Evolutionary conservation across 2,329 filamentous ascomycete genomes (phyloP), one percentile per base, ranked within the genome.

Genomic region (Mycosphaerella sp.): DNA sequence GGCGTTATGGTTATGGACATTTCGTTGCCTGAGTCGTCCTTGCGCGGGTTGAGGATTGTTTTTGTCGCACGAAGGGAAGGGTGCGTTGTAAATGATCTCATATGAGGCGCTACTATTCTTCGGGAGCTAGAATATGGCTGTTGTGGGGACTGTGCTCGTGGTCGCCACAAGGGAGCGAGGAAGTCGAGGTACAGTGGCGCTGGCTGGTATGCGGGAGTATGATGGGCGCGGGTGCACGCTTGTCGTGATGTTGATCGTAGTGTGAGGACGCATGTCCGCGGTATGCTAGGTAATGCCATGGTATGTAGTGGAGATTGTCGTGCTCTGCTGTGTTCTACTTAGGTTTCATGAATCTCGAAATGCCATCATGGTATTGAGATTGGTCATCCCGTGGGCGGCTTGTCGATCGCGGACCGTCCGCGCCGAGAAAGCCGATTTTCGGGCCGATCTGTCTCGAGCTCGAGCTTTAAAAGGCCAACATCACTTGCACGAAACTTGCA

Each of bases 1-100:
- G 87, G 79, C 0, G 89, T 94, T 55, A 97, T 95, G 48, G 85
- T 84, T 18, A 98, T 77, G 61, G 75, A 74, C 83, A 95, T 89
- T 16, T 85, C 80, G n/a, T 88, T 85, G 21, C 91, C 91, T 49
- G 90, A 82, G 28, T 94, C 87, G 66, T 93, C 87, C 50, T 78
- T 78, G 59, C 85, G 82, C 0, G 89, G 87, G 66, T 97, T 95
- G 13, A 75, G 70, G 49, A 78, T 73, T 13, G 71, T 71, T 44
- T 70, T 61, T 14, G 62, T 62, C 10, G 16, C 17, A 25, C 13
- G 17, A 9, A 17, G 9, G 10, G 16, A 16, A 13, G 6, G 17
- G 13, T 17, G 18, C 17, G 39, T 21, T 10, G 39, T 10, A 16
- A 41, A 41, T 25, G 17, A 41, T 41, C 39, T 16, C 8, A 8